phyloP scores from a whole-genome alignment of 192 early-diverging fungal genomes.

The Backusella tarrabulga region DNA sequence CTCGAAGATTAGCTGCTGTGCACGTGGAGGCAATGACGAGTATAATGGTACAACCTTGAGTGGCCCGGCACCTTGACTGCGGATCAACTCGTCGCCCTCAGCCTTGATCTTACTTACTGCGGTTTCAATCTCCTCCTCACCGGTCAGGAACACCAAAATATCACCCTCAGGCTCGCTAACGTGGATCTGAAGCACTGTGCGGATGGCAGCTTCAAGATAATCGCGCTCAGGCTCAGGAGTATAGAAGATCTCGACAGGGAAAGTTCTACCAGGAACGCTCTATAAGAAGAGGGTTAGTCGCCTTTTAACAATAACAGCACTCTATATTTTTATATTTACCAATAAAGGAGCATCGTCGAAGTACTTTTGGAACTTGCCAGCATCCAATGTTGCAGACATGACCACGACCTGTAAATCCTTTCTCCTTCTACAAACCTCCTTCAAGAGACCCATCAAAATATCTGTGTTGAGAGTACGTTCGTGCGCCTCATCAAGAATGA shows the following conservation, averaged over 20 bases:
- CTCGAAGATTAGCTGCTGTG: conserved; percentile 94
- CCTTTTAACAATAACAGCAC: not conserved
- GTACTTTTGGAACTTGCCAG: conserved; percentile 98
- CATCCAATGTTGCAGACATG: conserved; percentile 98
- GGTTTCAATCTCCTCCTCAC: conserved; percentile 98
- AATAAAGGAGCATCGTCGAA: conserved; percentile 94
- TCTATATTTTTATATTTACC: conserved; percentile 37
- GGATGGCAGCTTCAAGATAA: conserved; percentile 95
- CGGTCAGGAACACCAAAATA: conserved; percentile 96
- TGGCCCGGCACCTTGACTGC: conserved; percentile 66
- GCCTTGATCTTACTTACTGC: conserved; percentile 82
- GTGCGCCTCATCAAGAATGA: conserved; percentile 98
- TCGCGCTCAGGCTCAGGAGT: conserved; percentile 97
- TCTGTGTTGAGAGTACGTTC: conserved; percentile 96
- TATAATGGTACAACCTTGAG: conserved; percentile 88
- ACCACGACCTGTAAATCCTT: conserved; percentile 90
- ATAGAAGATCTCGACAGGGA: conserved; percentile 98
- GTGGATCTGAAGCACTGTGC: conserved; percentile 95
- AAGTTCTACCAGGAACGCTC: conserved; percentile 93
- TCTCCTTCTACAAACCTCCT: conserved; percentile 77
- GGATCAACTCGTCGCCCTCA: conserved; percentile 71
- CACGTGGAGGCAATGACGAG: conserved; percentile 85
- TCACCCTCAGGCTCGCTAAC: conserved; percentile 91
- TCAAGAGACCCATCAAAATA: conserved; percentile 98
- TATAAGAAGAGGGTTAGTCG: conserved; percentile 17